Conservation (phyloP, 495 filamentous ascomycete species). For the Penicillium verhagenii region DNA sequence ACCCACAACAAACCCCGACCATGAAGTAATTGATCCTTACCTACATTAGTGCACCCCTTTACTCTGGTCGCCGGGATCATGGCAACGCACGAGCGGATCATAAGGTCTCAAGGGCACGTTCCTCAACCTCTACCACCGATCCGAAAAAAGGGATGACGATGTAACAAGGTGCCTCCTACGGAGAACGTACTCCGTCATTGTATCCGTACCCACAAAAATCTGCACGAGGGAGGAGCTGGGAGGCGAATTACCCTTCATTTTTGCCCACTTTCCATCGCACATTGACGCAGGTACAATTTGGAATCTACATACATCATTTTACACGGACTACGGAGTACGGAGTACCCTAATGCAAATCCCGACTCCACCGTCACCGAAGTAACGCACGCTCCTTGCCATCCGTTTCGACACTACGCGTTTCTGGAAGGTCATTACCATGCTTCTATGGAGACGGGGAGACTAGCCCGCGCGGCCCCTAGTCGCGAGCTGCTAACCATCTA, state of each 20-base stretch:
- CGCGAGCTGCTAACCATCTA: constrained; percentile 1
- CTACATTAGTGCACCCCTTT: not conserved
- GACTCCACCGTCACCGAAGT: constrained; percentile 16
- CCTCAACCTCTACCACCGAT: not conserved
- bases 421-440: constrained; percentile 18
- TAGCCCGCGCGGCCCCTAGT: constrained; percentile 10
- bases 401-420: constrained; percentile 20
- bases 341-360: not conserved
- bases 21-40: not conserved
- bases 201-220: no score
- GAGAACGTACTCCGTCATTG: no score
- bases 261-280: no score
- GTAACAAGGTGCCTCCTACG: no score
- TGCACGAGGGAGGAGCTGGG: no score
- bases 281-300: no score
- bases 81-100: constrained; percentile 8
- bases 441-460: constrained; percentile 13
- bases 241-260: no score
- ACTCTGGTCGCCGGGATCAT: constrained; percentile 7
- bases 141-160: no score
- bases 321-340: no score
- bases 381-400: constrained; percentile 6
- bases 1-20: constrained; percentile 21
- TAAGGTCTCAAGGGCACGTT: not conserved
- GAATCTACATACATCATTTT: no score